Conservation (phyloP, 768 basidiomycete species). For the Chiua virens region DNA sequence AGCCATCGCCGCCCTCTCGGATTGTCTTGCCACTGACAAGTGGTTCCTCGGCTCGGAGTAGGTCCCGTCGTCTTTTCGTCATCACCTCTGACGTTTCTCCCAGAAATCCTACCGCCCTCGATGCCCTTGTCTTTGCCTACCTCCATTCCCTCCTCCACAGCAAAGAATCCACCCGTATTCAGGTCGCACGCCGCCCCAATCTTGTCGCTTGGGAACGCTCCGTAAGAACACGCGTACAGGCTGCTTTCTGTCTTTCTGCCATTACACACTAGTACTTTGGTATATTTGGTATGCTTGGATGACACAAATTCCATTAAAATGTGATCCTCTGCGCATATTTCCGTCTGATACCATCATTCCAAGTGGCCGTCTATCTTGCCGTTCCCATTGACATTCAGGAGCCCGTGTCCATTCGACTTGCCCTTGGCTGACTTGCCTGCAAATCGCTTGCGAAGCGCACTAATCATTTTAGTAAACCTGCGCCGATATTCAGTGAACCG, state of each 20-base stretch:
- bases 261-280: slow-evolving; percentile 3
- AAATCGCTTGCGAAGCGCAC: slow-evolving; percentile 64
- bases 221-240: slow-evolving; percentile 57
- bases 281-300: slow-evolving; percentile 18
- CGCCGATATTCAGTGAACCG: neutral
- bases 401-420: slow-evolving; percentile 11
- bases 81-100: slow-evolving; percentile 4
- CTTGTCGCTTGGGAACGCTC: slow-evolving; percentile 79
- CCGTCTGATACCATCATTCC: slow-evolving; percentile 6
- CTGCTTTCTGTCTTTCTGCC: slow-evolving; percentile 41
- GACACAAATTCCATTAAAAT: slow-evolving; percentile 1
- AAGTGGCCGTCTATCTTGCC: slow-evolving; percentile 11
- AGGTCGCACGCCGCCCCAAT: slow-evolving; percentile 70
- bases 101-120: slow-evolving; percentile 76
- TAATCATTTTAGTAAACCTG: slow-evolving; percentile 75
- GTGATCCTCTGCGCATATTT: neutral
- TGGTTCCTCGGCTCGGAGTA: slow-evolving; percentile 83
- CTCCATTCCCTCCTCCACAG: slow-evolving; percentile 63
- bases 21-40: slow-evolving; percentile 70
- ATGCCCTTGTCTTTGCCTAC: slow-evolving; percentile 83
- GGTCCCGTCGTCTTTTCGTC: slow-evolving; percentile 17
- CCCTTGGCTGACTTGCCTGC: slow-evolving; percentile 17
- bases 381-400: slow-evolving; percentile 15
- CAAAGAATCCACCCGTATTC: slow-evolving; percentile 46
- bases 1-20: slow-evolving; percentile 70